Base-by-base conservation (phyloP, 1,139 yeast species). In the Protomyces inundatus region DNA sequence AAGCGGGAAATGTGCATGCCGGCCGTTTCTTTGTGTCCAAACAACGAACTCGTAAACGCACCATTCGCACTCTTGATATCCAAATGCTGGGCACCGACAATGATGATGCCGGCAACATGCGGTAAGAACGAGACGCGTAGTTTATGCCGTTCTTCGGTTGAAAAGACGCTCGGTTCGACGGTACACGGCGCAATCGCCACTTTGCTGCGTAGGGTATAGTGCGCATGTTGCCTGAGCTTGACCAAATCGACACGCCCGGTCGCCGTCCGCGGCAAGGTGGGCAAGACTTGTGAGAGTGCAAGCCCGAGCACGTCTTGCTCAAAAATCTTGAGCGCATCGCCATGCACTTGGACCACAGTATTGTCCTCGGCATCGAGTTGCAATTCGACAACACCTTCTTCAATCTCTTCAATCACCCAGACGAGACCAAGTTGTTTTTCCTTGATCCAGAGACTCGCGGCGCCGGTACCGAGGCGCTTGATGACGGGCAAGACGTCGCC, bases 61-160 rank as follows among this genome's bases (percentile, higher is more conserved):
- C 83, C 82, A 74, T 91, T 91, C 73, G 89, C 88, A 7, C 90
- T 84, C 30, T 84, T 72, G 45, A 89, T 78, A 4, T 75, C 73
- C 69, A 78, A 79, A 58, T 77, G 74, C 12, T 70, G 69, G 4
- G 84, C 77, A 61, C 85, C 82, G n/a, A 90, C 77, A 12, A 90
- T 85, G 70, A 90, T 84, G 32, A 88, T 83, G 40, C 97, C 97
- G 0, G 96, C 95, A 71, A 90, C 88, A 72, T 89, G 88, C 0
- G 96, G 97, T 67, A 89, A 74, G 1, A 93, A 81, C 70, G 87
- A 93, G 37, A 88, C 80, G 68, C 58, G 56, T 10, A 66, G 60
- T n/a, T 63, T 58, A 54, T 58, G 58, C 52, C 55, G 46, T 10
- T 48, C 53, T 16, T 58, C 59, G n/a, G 62, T 59, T 32, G 54